phyloP scores from a whole-genome alignment of 192 early-diverging fungal genomes.

The Nowakowskiella sp. region DNA sequence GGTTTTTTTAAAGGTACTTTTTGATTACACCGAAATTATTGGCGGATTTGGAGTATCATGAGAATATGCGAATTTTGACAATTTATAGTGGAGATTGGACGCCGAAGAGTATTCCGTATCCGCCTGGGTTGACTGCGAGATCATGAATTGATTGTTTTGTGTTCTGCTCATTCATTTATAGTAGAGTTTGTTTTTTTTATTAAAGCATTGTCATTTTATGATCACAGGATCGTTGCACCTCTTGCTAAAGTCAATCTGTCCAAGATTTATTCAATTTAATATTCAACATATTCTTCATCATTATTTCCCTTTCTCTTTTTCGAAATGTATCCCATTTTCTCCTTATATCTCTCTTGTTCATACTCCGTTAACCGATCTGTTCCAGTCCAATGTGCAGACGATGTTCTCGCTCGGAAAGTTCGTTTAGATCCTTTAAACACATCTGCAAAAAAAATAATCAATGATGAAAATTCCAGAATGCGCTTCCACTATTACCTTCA shows the following conservation, averaged over 20 bases:
- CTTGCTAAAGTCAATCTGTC: too few species aligned
- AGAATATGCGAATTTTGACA: slow-evolving; percentile 82
- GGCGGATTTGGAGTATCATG: slow-evolving; percentile 86
- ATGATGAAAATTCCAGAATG: too few species aligned
- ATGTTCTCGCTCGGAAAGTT: background rate
- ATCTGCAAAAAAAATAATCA: slow-evolving; percentile 11
- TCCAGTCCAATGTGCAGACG: slow-evolving; percentile 9
- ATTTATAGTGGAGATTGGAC: slow-evolving; percentile 94
- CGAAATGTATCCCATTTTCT: slow-evolving; percentile 20
- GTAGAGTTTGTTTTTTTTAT: too few species aligned
- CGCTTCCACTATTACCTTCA: slow-evolving; percentile 25
- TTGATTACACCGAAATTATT: slow-evolving; percentile 98
- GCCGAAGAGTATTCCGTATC: too few species aligned
- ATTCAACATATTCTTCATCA: too few species aligned
- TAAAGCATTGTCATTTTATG: too few species aligned
- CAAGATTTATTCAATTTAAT: too few species aligned
- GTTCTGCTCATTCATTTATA: too few species aligned
- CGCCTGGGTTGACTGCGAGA: too few species aligned
- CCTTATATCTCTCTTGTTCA: slow-evolving; percentile 13
- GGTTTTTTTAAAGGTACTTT: slow-evolving; percentile 61
- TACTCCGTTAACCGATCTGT: slow-evolving; percentile 7
- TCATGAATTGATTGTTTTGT: too few species aligned
- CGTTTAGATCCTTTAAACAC: slow-evolving; percentile 14
- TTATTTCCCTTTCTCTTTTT: too few species aligned
- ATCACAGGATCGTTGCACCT: too few species aligned